These are phyloP conservation scores for Oidium heveae DNA, from an alignment of 2,329 filamentous ascomycete genomes.

Conservation along the genomic window DNA sequence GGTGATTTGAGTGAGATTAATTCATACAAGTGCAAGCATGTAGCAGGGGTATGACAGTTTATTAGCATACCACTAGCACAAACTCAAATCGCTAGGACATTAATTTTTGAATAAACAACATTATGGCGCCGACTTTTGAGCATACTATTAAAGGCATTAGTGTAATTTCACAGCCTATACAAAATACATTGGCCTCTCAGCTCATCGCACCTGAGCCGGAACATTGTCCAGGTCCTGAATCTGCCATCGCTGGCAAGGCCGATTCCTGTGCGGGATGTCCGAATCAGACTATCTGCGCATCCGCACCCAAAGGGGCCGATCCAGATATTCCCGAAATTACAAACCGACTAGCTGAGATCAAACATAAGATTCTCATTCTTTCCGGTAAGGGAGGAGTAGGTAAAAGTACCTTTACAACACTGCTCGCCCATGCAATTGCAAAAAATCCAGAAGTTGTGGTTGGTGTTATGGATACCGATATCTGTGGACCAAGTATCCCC, in stretches of 20 bases:
- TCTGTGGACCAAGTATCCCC: conserved; percentile 84
- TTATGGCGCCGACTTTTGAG: too few species aligned
- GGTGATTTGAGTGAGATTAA: too few species aligned
- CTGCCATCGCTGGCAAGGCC: conserved; percentile 38
- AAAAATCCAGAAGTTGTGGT: conserved; percentile 54
- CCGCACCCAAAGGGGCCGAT: conserved; percentile 82
- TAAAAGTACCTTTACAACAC: conserved; percentile 77
- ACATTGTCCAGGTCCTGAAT: conserved; percentile 83
- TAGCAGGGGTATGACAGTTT: too few species aligned
- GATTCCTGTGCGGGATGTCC: conserved; percentile 89
- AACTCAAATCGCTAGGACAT: too few species aligned
- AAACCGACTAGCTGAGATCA: conserved; percentile 52
- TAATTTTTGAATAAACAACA: too few species aligned
- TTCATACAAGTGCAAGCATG: too few species aligned
- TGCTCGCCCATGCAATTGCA: conserved; percentile 76
- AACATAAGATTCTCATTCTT: conserved; percentile 75
- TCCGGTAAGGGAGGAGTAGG: conserved; percentile 92
- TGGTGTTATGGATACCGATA: conserved; percentile 94
- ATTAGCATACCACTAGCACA: too few species aligned
- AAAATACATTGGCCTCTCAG: conserved; percentile 33
- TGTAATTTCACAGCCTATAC: too few species aligned
- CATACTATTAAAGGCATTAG: too few species aligned
- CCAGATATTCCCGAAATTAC: conserved; percentile 81
- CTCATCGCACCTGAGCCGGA: conserved; percentile 90
- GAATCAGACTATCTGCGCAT: conserved; percentile 86